These are phyloP conservation scores for Dichomitus squalens DNA, from an alignment of 1,284 basidiomycete genomes.

Conservation along the genomic window DNA sequence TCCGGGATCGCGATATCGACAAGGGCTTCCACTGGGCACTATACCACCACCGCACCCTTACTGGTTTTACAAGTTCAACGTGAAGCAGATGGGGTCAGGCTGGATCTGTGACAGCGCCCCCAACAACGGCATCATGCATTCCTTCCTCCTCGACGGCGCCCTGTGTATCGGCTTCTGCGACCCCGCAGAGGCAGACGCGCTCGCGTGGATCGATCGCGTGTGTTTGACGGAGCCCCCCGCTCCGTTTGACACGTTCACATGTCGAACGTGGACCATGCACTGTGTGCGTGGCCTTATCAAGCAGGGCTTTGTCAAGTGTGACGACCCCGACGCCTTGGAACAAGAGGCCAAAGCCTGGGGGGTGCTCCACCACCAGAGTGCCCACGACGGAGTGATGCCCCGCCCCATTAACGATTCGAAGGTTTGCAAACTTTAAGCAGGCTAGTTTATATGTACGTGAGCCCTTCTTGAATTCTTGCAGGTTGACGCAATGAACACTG, in stretches of 20 bases:
- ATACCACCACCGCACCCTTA: constrained; percentile 1
- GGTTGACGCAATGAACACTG: too few species aligned
- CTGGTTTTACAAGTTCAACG: constrained; percentile 6
- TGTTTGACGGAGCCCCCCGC: constrained; percentile 1
- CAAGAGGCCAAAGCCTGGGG: constrained; percentile 1
- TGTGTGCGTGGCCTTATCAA: background rate
- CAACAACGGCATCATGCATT: constrained; percentile 1
- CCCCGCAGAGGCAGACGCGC: background rate
- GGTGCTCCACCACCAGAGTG: background rate
- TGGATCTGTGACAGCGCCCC: constrained; percentile 6
- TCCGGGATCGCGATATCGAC: background rate
- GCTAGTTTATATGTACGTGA: too few species aligned
- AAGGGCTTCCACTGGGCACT: constrained; percentile 7
- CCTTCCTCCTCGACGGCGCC: constrained; percentile 5
- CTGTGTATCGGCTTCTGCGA: constrained; percentile 2
- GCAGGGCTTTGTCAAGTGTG: background rate
- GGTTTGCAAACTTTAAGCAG: background rate
- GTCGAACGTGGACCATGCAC: constrained; percentile 4
- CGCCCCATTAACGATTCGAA: background rate
- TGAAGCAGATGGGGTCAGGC: background rate
- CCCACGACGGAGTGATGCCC: background rate
- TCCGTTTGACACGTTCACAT: background rate
- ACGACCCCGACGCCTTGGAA: background rate
- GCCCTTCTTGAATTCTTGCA: too few species aligned
- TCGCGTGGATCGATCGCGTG: constrained; percentile 1